Evolutionary conservation across 495 filamentous ascomycete genomes (phyloP).

Genomic region (Elasticomyces elasticus): DNA sequence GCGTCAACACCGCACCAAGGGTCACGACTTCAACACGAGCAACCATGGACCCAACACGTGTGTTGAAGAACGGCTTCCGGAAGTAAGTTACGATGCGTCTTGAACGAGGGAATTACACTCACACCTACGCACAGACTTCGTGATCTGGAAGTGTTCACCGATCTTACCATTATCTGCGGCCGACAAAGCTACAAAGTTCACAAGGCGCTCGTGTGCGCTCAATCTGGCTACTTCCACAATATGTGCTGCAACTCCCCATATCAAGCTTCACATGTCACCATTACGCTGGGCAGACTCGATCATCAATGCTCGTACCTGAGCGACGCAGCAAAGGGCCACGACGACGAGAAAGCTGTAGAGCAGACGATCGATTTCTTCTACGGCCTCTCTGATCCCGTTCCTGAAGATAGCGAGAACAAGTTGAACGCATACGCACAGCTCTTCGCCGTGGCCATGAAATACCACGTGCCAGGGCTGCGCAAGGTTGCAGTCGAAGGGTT

Average conservation of each 20-base stretch:
- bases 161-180: conserved; percentile 31
- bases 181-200: conserved; percentile 33
- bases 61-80: too few relatives aligned
- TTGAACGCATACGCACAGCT: neutral
- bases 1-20: too few relatives aligned
- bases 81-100: too few relatives aligned
- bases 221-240: neutral
- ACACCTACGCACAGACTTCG: too few relatives aligned
- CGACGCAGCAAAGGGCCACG: neutral
- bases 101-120: too few relatives aligned
- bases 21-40: too few relatives aligned
- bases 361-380: neutral
- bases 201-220: conserved; percentile 28
- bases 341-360: neutral
- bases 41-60: too few relatives aligned
- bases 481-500: neutral
- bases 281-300: too few relatives aligned
- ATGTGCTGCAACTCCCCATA: neutral
- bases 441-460: neutral
- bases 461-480: neutral
- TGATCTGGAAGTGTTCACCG: too few relatives aligned
- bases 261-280: too few relatives aligned
- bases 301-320: neutral
- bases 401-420: too few relatives aligned
- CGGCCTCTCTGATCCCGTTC: neutral